Percentiles rank a stretch among this genome's conserved stretches.
Evolutionary conservation across 2,329 filamentous ascomycete genomes (phyloP).

Genomic region (Cercospora nicotianae): DNA sequence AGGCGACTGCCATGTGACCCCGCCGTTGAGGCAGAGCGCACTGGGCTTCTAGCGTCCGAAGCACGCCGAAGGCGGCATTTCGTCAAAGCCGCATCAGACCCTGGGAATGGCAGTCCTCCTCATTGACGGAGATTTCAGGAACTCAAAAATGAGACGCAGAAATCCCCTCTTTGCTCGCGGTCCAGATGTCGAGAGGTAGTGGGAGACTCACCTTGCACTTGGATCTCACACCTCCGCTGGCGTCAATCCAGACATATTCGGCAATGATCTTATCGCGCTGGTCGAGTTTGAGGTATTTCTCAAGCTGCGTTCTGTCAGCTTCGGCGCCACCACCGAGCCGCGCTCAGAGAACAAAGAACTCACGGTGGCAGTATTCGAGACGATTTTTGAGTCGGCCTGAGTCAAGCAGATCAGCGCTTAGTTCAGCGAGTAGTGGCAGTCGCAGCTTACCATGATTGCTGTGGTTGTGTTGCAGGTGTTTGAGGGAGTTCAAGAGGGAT

Average conservation of each 20-base stretch:
- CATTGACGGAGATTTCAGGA: constrained; percentile 9
- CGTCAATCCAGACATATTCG: constrained; percentile 96
- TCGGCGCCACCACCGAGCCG: background rate
- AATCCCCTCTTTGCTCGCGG: background rate
- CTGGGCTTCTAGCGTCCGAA: constrained; percentile 22
- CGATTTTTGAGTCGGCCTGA: constrained; percentile 30
- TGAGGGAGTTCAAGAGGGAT: background rate
- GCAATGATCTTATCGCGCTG: constrained; percentile 88
- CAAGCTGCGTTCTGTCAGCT: constrained; percentile 60
- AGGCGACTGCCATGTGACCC: background rate
- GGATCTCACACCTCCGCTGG: constrained; percentile 78
- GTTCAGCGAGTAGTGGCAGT: background rate
- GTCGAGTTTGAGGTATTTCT: constrained; percentile 88
- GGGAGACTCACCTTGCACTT: constrained; percentile 82
- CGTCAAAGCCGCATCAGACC: constrained; percentile 22
- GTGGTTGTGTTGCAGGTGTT: background rate
- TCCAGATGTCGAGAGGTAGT: background rate
- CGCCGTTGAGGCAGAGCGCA: background rate
- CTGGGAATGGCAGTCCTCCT: constrained; percentile 13
- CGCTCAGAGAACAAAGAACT: constrained; percentile 31
- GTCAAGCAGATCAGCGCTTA: constrained; percentile 6
- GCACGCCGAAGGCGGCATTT: constrained; percentile 21
- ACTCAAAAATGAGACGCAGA: background rate
- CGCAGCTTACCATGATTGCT: constrained; percentile 17
- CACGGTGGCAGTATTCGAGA: constrained; percentile 53